A percentile compares a stretch with the other conserved stretches of the same genome.
phyloP scores from a whole-genome alignment of 2,329 filamentous ascomycete genomes.

The Penicillium polonicum region DNA sequence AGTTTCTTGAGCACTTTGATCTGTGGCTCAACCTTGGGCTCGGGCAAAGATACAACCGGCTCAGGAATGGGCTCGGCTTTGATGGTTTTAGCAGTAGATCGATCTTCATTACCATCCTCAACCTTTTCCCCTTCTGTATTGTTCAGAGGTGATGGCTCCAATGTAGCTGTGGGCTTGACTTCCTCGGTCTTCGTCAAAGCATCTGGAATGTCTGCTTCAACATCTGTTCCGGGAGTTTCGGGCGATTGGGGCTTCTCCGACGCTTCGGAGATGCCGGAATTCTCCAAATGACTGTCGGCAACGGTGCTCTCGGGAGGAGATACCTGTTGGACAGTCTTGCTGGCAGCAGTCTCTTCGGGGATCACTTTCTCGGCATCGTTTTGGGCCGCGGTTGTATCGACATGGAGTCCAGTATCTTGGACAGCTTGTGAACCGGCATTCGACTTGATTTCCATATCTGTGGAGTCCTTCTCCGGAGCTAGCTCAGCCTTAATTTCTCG shows the following conservation, averaged over 20 bases:
- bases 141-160: neutral
- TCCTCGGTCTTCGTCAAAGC: neutral
- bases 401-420: neutral
- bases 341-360: neutral
- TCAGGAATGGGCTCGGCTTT: neutral
- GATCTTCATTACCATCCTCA: neutral
- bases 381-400: neutral
- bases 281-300: neutral
- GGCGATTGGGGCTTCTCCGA: neutral
- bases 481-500: neutral
- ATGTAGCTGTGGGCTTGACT: neutral
- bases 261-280: neutral
- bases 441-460: neutral
- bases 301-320: neutral
- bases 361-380: neutral
- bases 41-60: neutral
- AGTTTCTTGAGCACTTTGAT: constrained; percentile 19
- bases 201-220: neutral
- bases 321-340: neutral
- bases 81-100: neutral
- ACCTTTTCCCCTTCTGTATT: neutral
- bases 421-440: neutral
- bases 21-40: neutral
- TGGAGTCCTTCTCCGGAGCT: neutral
- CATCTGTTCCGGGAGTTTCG: neutral